Evolutionary conservation across 177 flowering plant genomes (phyloP).

Genomic region (Viscum album): DNA sequence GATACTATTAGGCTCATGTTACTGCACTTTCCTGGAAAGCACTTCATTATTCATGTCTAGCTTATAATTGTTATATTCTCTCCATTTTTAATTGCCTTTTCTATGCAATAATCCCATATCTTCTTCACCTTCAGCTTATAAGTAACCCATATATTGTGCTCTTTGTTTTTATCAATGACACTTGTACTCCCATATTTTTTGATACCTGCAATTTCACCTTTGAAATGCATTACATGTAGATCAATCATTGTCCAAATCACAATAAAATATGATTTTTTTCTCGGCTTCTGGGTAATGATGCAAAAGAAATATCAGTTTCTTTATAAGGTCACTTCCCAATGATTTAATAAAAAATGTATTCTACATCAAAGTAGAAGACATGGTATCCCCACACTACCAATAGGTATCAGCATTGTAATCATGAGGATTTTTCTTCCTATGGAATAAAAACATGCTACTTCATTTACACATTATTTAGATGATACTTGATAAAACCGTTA

Average conservation of each 20-base stretch:
- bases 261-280: conserved; percentile 91
- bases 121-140: conserved; percentile 91
- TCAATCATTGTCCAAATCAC: conserved; percentile 93
- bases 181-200: conserved; percentile 94
- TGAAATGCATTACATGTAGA: conserved; percentile 94
- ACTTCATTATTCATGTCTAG: no score
- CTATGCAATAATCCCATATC: no score
- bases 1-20: no score
- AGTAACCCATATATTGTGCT: conserved; percentile 84
- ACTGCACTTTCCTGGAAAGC: no score
- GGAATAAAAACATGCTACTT: conserved; percentile 17
- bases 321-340: conserved; percentile 99
- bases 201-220: conserved; percentile 88
- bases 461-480: conserved; percentile 91
- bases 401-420: conserved; percentile 89
- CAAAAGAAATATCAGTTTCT: conserved; percentile 97
- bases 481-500: conserved; percentile 93
- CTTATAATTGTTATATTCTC: no score
- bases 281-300: conserved; percentile 85
- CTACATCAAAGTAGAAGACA: conserved; percentile 86
- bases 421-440: conserved; percentile 57
- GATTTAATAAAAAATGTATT: conserved; percentile 84
- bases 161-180: conserved; percentile 71
- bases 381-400: conserved; percentile 93
- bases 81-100: no score